Evolutionary conservation across 2,329 filamentous ascomycete species (phyloP).

Genomic region (Stachybotrys echinatus): DNA sequence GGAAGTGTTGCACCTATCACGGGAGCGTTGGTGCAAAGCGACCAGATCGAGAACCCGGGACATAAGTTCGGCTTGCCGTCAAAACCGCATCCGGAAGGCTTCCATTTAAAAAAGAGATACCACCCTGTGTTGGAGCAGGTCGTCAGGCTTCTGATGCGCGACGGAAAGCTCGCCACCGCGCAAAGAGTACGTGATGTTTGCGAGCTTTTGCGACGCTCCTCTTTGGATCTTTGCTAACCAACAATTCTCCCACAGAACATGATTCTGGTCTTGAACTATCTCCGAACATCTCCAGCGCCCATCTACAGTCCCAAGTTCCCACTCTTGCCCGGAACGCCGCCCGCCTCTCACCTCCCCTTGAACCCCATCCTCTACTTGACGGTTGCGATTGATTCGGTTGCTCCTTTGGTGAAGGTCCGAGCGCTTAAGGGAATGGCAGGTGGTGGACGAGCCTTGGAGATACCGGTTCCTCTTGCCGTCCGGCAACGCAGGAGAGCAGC

Average conservation of each 20-base stretch:
- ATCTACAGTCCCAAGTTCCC: slow-evolving; percentile 65
- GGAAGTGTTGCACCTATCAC: not conserved
- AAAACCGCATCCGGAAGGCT: slow-evolving; percentile 55
- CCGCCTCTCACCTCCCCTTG: slow-evolving; percentile 73
- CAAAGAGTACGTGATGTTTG: slow-evolving; percentile 58
- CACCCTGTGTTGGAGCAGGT: slow-evolving; percentile 81
- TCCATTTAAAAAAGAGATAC: slow-evolving; percentile 74
- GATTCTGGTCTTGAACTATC: slow-evolving; percentile 72
- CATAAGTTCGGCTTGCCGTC: slow-evolving; percentile 73
- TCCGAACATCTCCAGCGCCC: slow-evolving; percentile 80
- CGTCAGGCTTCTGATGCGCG: slow-evolving; percentile 83
- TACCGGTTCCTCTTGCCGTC: slow-evolving; percentile 71
- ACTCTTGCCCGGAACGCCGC: slow-evolving; percentile 71
- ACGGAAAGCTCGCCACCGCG: slow-evolving; percentile 87
- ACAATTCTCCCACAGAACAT: slow-evolving; percentile 59
- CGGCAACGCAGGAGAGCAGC: slow-evolving; percentile 74
- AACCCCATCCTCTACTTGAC: slow-evolving; percentile 88
- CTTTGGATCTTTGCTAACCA: slow-evolving; percentile 2
- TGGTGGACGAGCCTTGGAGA: slow-evolving; percentile 77
- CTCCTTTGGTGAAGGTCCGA: slow-evolving; percentile 78
- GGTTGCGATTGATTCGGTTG: slow-evolving; percentile 86
- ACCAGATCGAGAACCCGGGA: slow-evolving; percentile 37
- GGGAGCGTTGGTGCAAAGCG: slow-evolving; percentile 9
- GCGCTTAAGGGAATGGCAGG: slow-evolving; percentile 73
- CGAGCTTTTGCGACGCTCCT: not conserved